Base-by-base conservation (phyloP, 208 protist genomes). In the Vickermania ingenoplastis region DNA sequence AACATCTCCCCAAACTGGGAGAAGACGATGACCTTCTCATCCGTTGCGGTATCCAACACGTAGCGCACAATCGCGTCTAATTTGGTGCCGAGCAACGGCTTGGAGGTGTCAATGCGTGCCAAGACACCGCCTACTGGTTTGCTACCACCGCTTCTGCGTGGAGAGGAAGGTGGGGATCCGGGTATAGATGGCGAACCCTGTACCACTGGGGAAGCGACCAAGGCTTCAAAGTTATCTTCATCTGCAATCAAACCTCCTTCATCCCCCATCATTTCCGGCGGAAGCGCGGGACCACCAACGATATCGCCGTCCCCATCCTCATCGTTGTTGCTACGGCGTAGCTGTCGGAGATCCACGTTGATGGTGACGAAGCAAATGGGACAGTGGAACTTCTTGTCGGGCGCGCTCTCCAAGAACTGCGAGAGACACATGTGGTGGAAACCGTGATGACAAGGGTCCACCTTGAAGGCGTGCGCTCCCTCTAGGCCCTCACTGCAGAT, bases 1-100 rank as follows among this genome's bases (percentile, higher is more conserved):
- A 99, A 79, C 90, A 98, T 97, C 23, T 73, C 81, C 2, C 95
- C 97, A 83, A 97, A 99, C 76, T 99, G 97, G 14, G 91, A 96
- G 61, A 97, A 97, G 36, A 97, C 67, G 69, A 97, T 96, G 14
- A 85, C 77, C 70, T 97, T 97, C 51, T 97, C 92, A 22, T 85
- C 75, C 49, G 66, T 67, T 5, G 82, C 73, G 14, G 94, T 71
- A 23, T 56, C 41, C 54, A 65, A 57, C 31, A 97, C 71, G 72
- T 96, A 95, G 67, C 91, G 67, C 7, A 90, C 71, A 17, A 96
- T 84, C 31, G 89, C 90, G 60, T 92, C 75, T 3, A 97, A 79
- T 69, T 97, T 97, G 11, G 89, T 97, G 36, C 81, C 85, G 36
- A 76, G 70, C 51, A 88, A 63, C 61, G 89, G 89, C 65, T 92